Evolutionary conservation across 305 asterid genomes (phyloP), one percentile per base, ranked within the genome.

Genomic region (Plantago lanceolata): DNA sequence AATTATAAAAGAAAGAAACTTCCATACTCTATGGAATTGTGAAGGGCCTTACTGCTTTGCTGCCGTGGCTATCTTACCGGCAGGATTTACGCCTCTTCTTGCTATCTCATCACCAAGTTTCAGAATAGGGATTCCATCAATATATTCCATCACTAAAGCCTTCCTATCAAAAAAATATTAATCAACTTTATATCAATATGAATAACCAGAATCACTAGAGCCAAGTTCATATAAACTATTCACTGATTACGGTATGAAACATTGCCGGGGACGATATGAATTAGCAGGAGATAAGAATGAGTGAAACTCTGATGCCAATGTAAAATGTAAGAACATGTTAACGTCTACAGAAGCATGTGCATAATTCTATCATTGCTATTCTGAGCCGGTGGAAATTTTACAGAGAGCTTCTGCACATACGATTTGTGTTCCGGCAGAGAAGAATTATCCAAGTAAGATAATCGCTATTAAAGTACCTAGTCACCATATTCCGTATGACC

Each of bases 21-120:
- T 70, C 55, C 85, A 78, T 72, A 78, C 84, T 72, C 78, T 69
- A 80, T 72, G 75, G 83, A 66, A 69, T 71, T 65, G 77, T 75
- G 72, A 59, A 81, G 80, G 70, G 67, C 82, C 90, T 93, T 87
- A 93, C 99, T 85, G 86, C 85, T 90, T 93, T 81, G 99, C 96
- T 57, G 87, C 89, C 49, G 85, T 83, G 54, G 99, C 97, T 64
- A 86, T 70, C 85, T 84, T 87, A 76, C 96, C 95, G 79, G 57
- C 81, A 65, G 96, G 99, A 72, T 82, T 80, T 67, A 93, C 77
- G 82, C 99, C 99, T 79, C 99, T 76, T 81, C 83, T 93, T 66
- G 83, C 89, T 54, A 93, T 93, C 83, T 90, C 99, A 67, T 93
- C 96, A 65, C 86, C 97, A 64, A 93, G 90, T 80, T 82, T 90